Conservation (phyloP, 2,329 filamentous ascomycete genomes). For the Fusarium robinianum region DNA sequence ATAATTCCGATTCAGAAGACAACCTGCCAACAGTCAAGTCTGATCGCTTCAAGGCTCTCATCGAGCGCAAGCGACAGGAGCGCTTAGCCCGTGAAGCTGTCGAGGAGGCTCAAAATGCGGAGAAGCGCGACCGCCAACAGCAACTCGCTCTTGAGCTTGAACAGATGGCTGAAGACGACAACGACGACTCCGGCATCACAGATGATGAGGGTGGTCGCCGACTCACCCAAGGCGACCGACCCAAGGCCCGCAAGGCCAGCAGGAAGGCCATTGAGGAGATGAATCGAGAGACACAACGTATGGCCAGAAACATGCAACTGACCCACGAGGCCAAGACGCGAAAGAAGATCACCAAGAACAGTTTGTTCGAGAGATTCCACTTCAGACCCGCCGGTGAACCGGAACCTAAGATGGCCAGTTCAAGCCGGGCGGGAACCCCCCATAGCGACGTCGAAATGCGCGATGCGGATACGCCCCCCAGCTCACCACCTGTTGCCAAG, state of each 20-base stretch:
- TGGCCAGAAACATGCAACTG: slow-evolving; percentile 88
- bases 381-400: slow-evolving; percentile 56
- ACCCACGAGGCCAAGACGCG: slow-evolving; percentile 87
- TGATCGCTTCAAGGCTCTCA: slow-evolving; percentile 70
- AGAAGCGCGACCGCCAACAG: slow-evolving; percentile 45
- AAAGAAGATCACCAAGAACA: slow-evolving; percentile 85
- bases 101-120: slow-evolving; percentile 54
- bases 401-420: slow-evolving; percentile 52
- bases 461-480: slow-evolving; percentile 69
- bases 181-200: slow-evolving; percentile 56
- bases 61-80: slow-evolving; percentile 74
- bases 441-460: slow-evolving; percentile 58
- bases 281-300: slow-evolving; percentile 89
- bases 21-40: slow-evolving; percentile 55
- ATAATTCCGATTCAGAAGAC: slow-evolving; percentile 50
- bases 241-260: slow-evolving; percentile 77
- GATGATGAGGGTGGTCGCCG: slow-evolving; percentile 67
- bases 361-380: slow-evolving; percentile 84
- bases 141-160: slow-evolving; percentile 44
- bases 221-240: slow-evolving; percentile 70
- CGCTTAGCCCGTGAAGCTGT: slow-evolving; percentile 68
- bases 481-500: slow-evolving; percentile 60
- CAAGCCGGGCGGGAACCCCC: slow-evolving; percentile 58
- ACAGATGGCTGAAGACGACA: slow-evolving; percentile 42
- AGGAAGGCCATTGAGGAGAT: slow-evolving; percentile 96